A percentile compares a stretch with the other conserved stretches of the same genome.
phyloP scores from a whole-genome alignment of 371 early-diverging fungal species.

The Lichtheimia hyalospora region DNA sequence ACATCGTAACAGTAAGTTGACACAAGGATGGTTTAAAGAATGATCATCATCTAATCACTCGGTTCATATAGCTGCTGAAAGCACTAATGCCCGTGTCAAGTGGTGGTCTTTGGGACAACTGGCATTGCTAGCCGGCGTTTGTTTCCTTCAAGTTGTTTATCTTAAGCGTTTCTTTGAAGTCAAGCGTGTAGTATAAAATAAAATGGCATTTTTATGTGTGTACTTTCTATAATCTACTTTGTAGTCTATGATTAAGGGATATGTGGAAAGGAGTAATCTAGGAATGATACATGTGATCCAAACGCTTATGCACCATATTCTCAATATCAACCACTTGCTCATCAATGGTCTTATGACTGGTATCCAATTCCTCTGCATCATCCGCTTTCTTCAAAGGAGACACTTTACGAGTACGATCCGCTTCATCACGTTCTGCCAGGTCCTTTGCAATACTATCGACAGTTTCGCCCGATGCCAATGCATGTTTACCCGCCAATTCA shows the following conservation, averaged over 20 bases:
- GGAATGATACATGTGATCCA: neutral
- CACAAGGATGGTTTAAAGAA: neutral
- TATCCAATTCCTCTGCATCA: constrained; percentile 86
- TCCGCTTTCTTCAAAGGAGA: constrained; percentile 81
- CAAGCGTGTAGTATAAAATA: constrained; percentile 65
- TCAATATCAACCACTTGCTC: constrained; percentile 77
- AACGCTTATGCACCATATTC: constrained; percentile 37
- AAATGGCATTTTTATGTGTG: neutral
- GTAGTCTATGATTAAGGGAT: no score
- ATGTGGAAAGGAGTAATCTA: no score
- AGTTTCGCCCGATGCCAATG: constrained; percentile 32
- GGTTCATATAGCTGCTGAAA: constrained; percentile 64
- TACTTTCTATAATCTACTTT: no score
- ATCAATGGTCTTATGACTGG: constrained; percentile 70
- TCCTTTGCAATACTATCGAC: constrained; percentile 57
- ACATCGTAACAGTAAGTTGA: constrained; percentile 73
- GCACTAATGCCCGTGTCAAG: constrained; percentile 74
- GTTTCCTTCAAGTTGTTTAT: constrained; percentile 72
- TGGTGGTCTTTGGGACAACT: constrained; percentile 80
- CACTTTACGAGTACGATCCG: constrained; percentile 72
- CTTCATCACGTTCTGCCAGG: constrained; percentile 71
- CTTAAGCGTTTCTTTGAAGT: constrained; percentile 79
- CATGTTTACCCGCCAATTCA: constrained; percentile 48
- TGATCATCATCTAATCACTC: neutral
- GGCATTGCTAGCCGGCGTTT: constrained; percentile 60